phyloP scores from a whole-genome alignment of 495 filamentous ascomycete genomes.

The Trichocladium antarcticum region DNA sequence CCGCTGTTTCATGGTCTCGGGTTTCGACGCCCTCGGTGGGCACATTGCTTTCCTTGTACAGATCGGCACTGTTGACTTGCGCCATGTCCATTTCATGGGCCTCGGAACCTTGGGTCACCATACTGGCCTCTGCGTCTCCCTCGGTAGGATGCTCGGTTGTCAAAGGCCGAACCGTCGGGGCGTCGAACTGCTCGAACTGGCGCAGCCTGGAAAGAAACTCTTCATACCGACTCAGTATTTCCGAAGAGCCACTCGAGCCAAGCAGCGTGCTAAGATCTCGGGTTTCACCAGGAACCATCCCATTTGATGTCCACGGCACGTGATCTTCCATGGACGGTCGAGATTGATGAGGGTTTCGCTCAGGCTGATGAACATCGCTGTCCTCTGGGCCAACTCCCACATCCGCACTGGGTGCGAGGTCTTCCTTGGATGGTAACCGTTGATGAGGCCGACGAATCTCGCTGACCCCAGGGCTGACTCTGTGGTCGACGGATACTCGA shows the following conservation, averaged over 20 bases:
- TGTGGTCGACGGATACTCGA: background rate
- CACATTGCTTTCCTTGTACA: background rate
- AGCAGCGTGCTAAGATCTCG: background rate
- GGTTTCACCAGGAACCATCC: background rate
- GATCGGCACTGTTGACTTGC: background rate
- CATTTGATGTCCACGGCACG: background rate
- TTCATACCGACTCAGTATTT: constrained; percentile 12
- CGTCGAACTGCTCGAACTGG: constrained; percentile 5
- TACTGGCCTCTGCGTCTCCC: background rate
- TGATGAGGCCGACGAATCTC: constrained; percentile 4
- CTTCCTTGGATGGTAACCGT: background rate
- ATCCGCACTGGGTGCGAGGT: background rate
- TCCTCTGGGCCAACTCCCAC: too few species aligned
- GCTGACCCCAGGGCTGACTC: constrained; percentile 23
- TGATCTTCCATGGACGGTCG: background rate
- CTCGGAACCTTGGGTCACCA: too few species aligned
- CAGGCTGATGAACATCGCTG: background rate
- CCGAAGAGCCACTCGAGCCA: constrained; percentile 11
- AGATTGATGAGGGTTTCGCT: background rate
- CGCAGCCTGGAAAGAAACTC: constrained; percentile 11
- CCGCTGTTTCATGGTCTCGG: background rate
- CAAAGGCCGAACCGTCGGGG: background rate
- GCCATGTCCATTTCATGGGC: background rate
- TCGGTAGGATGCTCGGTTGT: background rate
- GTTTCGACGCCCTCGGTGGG: background rate